These are phyloP conservation scores for Acer saccharum DNA, from an alignment of 345 rosid species.

Conservation along the genomic window DNA sequence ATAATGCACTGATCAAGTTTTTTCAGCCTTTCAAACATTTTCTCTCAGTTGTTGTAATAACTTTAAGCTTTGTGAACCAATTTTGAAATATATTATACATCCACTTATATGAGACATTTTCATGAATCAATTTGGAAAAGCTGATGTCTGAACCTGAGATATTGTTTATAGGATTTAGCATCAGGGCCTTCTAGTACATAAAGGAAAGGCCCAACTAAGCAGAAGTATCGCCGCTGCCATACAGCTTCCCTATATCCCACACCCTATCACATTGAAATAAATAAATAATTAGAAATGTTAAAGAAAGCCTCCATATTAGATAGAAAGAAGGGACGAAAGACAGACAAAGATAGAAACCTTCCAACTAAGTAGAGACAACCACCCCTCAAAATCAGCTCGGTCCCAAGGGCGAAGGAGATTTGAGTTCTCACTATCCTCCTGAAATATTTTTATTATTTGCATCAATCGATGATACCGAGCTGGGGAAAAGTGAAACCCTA, in stretches of 20 bases:
- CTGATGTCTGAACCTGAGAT: constrained; percentile 60
- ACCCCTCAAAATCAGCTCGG: constrained; percentile 95
- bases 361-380: constrained; percentile 75
- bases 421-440: constrained; percentile 51
- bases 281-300: neutral
- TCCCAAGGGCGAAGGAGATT: constrained; percentile 71
- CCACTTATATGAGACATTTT: neutral
- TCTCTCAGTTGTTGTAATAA: neutral
- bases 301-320: neutral
- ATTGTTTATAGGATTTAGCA: constrained; percentile 82
- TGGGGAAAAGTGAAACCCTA: constrained; percentile 97
- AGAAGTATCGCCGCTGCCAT: constrained; percentile 85
- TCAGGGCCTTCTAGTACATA: constrained; percentile 75
- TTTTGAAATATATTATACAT: neutral
- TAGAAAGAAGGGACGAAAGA: constrained; percentile 17
- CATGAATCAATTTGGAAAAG: constrained; percentile 27
- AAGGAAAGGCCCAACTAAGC: constrained; percentile 89
- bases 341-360: constrained; percentile 55
- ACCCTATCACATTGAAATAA: constrained; percentile 57
- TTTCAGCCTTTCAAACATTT: neutral
- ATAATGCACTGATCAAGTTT: neutral
- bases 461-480: constrained; percentile 97
- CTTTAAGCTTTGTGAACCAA: neutral
- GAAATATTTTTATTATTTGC: constrained; percentile 83
- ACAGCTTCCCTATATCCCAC: constrained; percentile 86